Conservation (phyloP, 257 asterid genomes). For the Capsicum rhomboideum region DNA sequence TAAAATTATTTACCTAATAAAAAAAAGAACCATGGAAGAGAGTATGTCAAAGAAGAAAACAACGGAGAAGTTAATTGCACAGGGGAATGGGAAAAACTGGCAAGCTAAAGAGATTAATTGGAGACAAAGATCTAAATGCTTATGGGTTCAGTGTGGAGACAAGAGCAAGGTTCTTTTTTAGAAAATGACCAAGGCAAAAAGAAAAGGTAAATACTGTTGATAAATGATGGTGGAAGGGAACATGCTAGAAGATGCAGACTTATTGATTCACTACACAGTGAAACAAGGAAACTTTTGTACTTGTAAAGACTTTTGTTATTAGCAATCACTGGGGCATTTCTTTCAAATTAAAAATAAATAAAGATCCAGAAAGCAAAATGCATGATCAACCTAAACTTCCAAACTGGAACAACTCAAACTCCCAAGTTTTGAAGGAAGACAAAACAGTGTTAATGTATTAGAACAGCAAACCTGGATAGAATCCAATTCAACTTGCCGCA, state of each 20-base stretch:
- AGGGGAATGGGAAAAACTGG: not conserved
- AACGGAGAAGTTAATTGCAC: not conserved
- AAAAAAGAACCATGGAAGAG: not conserved
- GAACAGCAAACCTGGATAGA: conserved; percentile 69
- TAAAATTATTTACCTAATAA: not conserved
- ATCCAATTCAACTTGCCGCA: conserved; percentile 79
- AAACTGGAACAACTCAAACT: not conserved
- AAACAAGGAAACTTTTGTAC: not conserved
- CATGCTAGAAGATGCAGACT: not conserved
- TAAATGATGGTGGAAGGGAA: not conserved
- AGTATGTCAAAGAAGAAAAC: not conserved
- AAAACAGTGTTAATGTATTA: not conserved
- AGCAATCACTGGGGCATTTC: not conserved
- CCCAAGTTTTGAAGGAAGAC: not conserved
- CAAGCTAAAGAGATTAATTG: not conserved
- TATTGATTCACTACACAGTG: not conserved
- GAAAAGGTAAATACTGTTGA: not conserved
- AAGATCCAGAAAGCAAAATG: not conserved
- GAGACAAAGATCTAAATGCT: not conserved
- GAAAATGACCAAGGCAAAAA: not conserved
- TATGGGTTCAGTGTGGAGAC: not conserved
- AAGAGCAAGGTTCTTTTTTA: not conserved
- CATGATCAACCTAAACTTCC: not conserved
- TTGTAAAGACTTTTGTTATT: not conserved
- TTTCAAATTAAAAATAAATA: not conserved